Evolutionary conservation across 192 early-diverging fungal genomes (phyloP), one percentile per base, ranked within the genome.

Genomic region (Entomortierella parvispora): DNA sequence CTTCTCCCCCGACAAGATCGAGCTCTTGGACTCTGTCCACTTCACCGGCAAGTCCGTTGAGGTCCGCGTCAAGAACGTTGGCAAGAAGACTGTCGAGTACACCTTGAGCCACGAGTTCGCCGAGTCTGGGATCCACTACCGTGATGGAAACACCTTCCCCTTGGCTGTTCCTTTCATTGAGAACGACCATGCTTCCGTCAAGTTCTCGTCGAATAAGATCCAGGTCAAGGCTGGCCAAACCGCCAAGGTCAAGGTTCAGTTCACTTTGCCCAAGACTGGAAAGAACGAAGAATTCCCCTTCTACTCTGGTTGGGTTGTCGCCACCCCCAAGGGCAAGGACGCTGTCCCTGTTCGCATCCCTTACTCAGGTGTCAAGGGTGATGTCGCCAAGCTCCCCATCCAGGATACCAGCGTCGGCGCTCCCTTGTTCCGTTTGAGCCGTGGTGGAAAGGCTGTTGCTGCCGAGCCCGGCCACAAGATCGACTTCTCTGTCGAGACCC

Each of bases 1-100:
- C 3, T 67, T 93, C 42, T 78, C 70, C 11, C 93, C 93, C 4
- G 72, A 85, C 22, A 64, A 74, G 3, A 69, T 93, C 22, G 83
- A 85, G 9, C 75, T 92, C 34, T 83, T 82, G 45, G 84, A 89
- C 65, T 68, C 71, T 47, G 66, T 54, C 26, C 71, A 83, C 70
- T 61, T 60, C 28, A 58, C 68, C 26, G 61, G 61, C n/a, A 68
- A 79, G 33, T 72, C 63, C 23, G 61, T 74, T 28, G 79, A 85
- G 17, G 32, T 86, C 42, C 69, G 62, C 17, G 60, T 86, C 51
- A 69, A 65, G 57, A 86, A 86, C 55, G 47, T 62, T 31, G 82
- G 69, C 32, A 64, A 59, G 46, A 53, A 34, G 15, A 49, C 63
- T 12, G 50, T 47, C 11, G 58, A 67, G 28, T 86, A 82, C 43